Percentiles rank a stretch among this genome's conserved stretches.
These are phyloP conservation scores for Picea abies DNA, from an alignment of 83 land plant species.

Conservation along the genomic window DNA sequence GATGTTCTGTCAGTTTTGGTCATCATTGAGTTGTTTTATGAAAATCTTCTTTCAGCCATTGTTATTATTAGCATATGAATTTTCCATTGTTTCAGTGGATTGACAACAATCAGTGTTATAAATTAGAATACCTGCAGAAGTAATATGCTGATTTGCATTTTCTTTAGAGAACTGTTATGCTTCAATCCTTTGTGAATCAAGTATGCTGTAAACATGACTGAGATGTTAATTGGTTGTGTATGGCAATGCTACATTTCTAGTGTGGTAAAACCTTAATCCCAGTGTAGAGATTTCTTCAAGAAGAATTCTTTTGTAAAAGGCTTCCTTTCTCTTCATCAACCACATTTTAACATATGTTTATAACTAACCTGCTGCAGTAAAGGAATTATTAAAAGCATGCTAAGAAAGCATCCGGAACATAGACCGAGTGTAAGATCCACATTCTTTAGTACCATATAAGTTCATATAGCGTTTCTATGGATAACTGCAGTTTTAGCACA, in stretches of 20 bases:
- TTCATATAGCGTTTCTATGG: neutral
- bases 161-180: neutral
- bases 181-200: neutral
- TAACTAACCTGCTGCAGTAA: conserved; percentile 51
- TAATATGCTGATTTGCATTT: neutral
- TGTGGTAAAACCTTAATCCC: neutral
- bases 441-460: conserved; percentile 3
- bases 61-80: neutral
- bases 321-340: neutral
- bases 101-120: no score
- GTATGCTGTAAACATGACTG: neutral
- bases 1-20: neutral
- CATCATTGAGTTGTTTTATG: no score
- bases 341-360: neutral
- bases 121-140: neutral
- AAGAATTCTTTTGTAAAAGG: conserved; percentile 6
- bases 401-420: conserved; percentile 89
- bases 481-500: neutral
- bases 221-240: neutral
- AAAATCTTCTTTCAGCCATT: no score
- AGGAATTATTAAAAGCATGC: conserved; percentile 88
- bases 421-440: conserved; percentile 76
- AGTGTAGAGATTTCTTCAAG: neutral
- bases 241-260: neutral
- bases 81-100: no score